A percentile compares a stretch with the other conserved stretches of the same genome.
These are phyloP conservation scores for Sherardia arvensis DNA, from an alignment of 257 asterid genomes.

Conservation along the genomic window DNA sequence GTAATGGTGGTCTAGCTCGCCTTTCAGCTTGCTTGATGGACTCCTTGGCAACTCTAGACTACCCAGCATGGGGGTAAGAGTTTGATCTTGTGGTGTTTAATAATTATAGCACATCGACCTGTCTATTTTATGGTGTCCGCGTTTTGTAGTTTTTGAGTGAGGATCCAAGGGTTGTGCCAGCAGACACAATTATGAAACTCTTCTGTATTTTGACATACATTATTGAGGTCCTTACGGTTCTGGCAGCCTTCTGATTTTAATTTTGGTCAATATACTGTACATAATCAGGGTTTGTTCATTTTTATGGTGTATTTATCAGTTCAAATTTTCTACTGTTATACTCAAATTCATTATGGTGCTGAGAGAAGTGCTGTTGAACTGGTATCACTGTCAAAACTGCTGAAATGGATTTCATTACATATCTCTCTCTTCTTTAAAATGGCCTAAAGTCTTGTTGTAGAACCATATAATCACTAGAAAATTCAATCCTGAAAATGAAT, in stretches of 20 bases:
- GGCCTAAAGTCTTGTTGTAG: neutral
- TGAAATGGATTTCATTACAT: neutral
- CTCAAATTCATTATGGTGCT: conserved; percentile 1
- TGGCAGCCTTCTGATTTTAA: neutral
- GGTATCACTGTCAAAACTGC: neutral
- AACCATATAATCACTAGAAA: neutral
- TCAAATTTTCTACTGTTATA: neutral
- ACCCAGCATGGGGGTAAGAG: conserved; percentile 46
- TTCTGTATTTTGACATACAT: neutral
- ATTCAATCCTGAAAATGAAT: neutral
- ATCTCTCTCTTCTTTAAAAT: neutral
- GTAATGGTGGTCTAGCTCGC: conserved; percentile 50
- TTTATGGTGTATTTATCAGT: neutral
- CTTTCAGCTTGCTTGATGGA: conserved; percentile 52
- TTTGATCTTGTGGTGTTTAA: neutral
- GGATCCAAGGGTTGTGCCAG: neutral
- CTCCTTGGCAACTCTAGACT: conserved; percentile 42
- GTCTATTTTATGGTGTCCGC: neutral
- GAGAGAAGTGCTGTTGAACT: neutral
- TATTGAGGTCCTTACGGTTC: neutral
- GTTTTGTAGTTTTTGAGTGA: neutral
- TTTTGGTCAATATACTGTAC: neutral
- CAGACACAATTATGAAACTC: neutral
- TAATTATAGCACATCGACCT: neutral
- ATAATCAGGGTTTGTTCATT: neutral